phyloP scores from a whole-genome alignment of 2,329 filamentous ascomycete genomes.

The Arthrobotrys sinensis region DNA sequence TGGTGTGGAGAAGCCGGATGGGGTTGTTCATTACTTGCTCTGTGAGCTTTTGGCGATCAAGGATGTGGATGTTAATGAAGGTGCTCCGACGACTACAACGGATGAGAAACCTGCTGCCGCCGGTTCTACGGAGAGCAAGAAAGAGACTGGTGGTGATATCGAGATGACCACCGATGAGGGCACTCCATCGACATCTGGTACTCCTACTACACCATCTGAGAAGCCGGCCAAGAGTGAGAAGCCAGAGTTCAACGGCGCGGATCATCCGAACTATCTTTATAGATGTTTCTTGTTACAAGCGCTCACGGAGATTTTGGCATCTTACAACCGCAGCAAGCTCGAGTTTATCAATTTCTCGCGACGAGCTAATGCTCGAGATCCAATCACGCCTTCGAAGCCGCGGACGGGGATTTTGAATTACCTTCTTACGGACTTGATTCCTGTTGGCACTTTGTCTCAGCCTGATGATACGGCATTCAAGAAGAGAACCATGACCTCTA shows the following conservation, averaged over 20 bases:
- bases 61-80: slow-evolving; percentile 67
- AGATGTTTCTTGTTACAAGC: slow-evolving; percentile 95
- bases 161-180: slow-evolving; percentile 69
- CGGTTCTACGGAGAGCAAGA: slow-evolving; percentile 37
- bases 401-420: slow-evolving; percentile 95
- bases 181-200: slow-evolving; percentile 65
- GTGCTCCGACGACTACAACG: slow-evolving; percentile 48
- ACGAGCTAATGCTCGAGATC: slow-evolving; percentile 83
- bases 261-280: slow-evolving; percentile 96
- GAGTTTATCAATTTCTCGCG: slow-evolving; percentile 99
- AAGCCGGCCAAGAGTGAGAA: slow-evolving; percentile 78
- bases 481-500: slow-evolving; percentile 87
- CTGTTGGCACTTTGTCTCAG: slow-evolving; percentile 74
- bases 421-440: slow-evolving; percentile 83
- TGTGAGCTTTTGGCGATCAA: slow-evolving; percentile 81
- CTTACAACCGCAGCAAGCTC: slow-evolving; percentile 94
- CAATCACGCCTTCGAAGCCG: slow-evolving; percentile 90
- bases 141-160: slow-evolving; percentile 68
- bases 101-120: slow-evolving; percentile 54
- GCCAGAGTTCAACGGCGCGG: slow-evolving; percentile 86
- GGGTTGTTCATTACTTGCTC: slow-evolving; percentile 93
- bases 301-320: slow-evolving; percentile 88
- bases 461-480: slow-evolving; percentile 82
- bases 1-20: slow-evolving; percentile 90
- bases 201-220: slow-evolving; percentile 65